These are phyloP conservation scores for Quercus lobata DNA, from an alignment of 331 rosid species.

Conservation along the genomic window DNA sequence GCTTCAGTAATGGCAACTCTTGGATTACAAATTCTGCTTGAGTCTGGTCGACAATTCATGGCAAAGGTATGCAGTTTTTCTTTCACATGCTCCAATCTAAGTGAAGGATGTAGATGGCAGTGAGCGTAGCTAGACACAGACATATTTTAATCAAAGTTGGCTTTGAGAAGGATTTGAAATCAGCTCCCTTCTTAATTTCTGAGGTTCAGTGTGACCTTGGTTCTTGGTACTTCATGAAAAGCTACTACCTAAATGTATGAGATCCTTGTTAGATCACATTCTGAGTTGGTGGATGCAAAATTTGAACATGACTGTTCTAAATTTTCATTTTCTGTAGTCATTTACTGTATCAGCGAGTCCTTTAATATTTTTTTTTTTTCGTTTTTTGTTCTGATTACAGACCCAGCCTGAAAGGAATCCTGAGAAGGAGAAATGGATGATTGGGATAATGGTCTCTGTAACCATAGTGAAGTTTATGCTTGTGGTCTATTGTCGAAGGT, in stretches of 20 bases:
- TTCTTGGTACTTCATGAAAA: not conserved
- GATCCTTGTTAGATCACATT: too few relatives aligned
- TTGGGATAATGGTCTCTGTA: slow-evolving; percentile 63
- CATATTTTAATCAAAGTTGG: not conserved
- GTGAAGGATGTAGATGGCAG: not conserved
- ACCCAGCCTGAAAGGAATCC: slow-evolving; percentile 26
- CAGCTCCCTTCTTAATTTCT: not conserved
- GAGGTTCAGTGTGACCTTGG: not conserved
- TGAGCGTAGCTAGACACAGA: not conserved
- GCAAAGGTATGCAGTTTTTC: slow-evolving; percentile 25
- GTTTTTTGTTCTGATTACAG: slow-evolving; percentile 20
- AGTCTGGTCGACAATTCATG: slow-evolving; percentile 45
- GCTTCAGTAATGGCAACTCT: slow-evolving; percentile 87
- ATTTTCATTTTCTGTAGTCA: not conserved
- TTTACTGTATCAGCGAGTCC: not conserved
- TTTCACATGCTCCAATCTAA: not conserved
- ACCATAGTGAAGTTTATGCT: slow-evolving; percentile 70
- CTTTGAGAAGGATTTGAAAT: not conserved
- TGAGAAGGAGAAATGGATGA: slow-evolving; percentile 47
- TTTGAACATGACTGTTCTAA: not conserved
- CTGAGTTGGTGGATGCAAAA: too few relatives aligned
- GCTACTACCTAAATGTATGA: not conserved
- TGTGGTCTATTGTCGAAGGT: slow-evolving; percentile 67
- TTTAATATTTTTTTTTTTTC: not conserved
- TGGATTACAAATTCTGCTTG: slow-evolving; percentile 75